Conservation (phyloP, 345 rosid species). For the Viola odorata region DNA sequence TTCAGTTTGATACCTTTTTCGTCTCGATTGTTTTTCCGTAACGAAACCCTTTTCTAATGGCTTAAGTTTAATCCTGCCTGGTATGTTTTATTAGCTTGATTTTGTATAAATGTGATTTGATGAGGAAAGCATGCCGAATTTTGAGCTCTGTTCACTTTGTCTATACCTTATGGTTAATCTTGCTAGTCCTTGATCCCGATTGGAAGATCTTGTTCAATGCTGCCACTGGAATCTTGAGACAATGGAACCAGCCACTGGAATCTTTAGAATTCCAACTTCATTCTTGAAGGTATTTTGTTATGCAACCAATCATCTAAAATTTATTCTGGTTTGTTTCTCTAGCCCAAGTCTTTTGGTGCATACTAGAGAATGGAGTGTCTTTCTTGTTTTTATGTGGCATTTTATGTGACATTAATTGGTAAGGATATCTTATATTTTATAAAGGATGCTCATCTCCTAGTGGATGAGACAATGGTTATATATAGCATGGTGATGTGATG, state of each 20-base stretch:
- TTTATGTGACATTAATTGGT: neutral
- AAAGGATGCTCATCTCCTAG: neutral
- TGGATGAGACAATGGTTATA: too few species aligned
- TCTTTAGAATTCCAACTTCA: slow-evolving; percentile 69
- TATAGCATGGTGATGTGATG: slow-evolving; percentile 1
- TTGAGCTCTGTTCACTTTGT: too few species aligned
- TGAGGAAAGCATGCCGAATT: too few species aligned
- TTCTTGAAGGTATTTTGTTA: slow-evolving; percentile 62
- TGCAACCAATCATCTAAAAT: neutral
- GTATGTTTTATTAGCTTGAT: too few species aligned
- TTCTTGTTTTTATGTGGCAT: neutral
- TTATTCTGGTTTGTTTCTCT: neutral
- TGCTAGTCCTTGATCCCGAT: too few species aligned
- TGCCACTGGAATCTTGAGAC: slow-evolving; percentile 54
- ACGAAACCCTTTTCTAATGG: too few species aligned
- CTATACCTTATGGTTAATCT: too few species aligned
- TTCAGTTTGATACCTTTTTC: too few species aligned
- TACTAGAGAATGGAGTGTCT: slow-evolving; percentile 1
- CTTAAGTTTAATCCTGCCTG: too few species aligned
- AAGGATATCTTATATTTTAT: neutral
- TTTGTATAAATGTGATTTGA: too few species aligned
- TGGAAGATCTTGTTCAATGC: too few species aligned
- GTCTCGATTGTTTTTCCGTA: too few species aligned
- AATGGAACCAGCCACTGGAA: slow-evolving; percentile 97
- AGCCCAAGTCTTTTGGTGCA: neutral